phyloP scores from a whole-genome alignment of 2,329 filamentous ascomycete genomes.

The Lachnellula occidentalis region DNA sequence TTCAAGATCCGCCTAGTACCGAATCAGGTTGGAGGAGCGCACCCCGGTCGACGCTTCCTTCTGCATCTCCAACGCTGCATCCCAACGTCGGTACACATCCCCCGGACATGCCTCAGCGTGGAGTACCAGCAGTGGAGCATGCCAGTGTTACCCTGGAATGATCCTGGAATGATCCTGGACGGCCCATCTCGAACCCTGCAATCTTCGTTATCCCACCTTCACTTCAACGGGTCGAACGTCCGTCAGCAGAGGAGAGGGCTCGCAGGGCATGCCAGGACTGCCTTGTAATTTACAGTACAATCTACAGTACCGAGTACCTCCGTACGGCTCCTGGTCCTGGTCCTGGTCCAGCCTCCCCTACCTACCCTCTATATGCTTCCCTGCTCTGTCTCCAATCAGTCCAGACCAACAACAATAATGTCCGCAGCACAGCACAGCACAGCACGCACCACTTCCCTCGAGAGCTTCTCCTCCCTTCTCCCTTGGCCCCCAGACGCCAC shows the following conservation, averaged over 20 bases:
- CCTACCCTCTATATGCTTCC: no score
- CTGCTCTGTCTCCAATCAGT: neutral
- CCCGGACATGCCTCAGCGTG: neutral
- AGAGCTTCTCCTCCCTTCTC: constrained; percentile 1
- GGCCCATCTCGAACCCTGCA: constrained; percentile 6
- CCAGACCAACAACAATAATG: neutral
- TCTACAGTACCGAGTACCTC: neutral
- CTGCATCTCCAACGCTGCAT: neutral
- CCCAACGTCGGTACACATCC: constrained; percentile 1
- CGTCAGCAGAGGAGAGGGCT: neutral
- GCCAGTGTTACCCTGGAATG: constrained; percentile 6
- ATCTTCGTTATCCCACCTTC: constrained; percentile 12
- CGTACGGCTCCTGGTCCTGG: no score
- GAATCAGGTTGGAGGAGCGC: constrained; percentile 7
- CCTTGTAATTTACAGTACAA: no score
- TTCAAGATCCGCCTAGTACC: constrained; percentile 13
- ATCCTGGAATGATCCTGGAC: neutral
- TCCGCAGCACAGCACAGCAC: neutral
- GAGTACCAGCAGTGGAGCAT: constrained; percentile 1
- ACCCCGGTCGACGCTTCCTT: neutral
- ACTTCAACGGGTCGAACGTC: neutral
- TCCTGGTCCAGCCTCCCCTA: no score
- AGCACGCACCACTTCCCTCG: neutral
- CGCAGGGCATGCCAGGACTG: neutral
- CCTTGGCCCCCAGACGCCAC: constrained; percentile 2